A percentile compares a stretch with the other conserved stretches of the same genome.
These are phyloP conservation scores for Wallacemonas collosoma DNA, from an alignment of 208 protist species.

Conservation along the genomic window DNA sequence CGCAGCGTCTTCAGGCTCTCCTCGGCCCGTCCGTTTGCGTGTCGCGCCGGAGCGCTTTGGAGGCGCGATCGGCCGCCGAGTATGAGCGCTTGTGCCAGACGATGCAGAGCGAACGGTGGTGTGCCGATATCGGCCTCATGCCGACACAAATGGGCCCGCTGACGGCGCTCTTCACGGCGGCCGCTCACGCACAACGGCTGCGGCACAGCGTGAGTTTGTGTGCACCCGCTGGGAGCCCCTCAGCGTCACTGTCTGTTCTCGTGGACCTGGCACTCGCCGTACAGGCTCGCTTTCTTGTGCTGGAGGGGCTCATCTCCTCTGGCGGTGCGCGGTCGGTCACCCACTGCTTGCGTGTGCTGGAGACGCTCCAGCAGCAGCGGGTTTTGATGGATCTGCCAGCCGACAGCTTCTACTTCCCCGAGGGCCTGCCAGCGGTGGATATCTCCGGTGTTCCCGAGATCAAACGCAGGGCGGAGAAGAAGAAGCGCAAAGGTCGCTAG, in stretches of 20 bases:
- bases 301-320: neutral
- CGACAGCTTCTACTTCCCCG: neutral
- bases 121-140: neutral
- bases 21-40: slow-evolving; percentile 26
- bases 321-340: slow-evolving; percentile 1
- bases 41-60: slow-evolving; percentile 28
- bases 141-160: slow-evolving; percentile 22
- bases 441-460: slow-evolving; percentile 55
- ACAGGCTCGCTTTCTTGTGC: neutral
- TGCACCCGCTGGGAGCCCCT: neutral
- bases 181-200: neutral
- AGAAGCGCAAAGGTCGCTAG: slow-evolving; percentile 48
- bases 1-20: slow-evolving; percentile 48
- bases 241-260: neutral
- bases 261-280: neutral
- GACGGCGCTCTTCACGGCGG: slow-evolving; percentile 8
- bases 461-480: slow-evolving; percentile 73
- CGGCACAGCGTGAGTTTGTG: slow-evolving; percentile 4
- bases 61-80: neutral
- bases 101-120: neutral
- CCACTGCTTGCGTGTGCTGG: slow-evolving; percentile 3
- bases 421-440: neutral
- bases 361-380: slow-evolving; percentile 5
- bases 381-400: neutral
- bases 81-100: neutral